Conservation (phyloP, 2,329 filamentous ascomycete species). For the Trichoderma pleuroti region DNA sequence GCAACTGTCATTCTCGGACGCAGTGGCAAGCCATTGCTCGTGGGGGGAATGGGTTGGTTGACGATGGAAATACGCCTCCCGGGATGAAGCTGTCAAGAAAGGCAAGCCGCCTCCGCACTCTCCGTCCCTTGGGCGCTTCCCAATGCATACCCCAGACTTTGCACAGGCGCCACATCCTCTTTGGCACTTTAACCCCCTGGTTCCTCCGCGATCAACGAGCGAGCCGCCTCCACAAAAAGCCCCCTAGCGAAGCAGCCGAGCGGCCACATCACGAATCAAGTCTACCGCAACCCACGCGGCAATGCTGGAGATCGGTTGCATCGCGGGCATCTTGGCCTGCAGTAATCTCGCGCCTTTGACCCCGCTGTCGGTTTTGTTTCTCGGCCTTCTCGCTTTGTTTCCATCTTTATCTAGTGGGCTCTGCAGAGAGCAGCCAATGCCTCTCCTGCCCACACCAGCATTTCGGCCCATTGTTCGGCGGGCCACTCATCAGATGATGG, state of each 20-base stretch:
- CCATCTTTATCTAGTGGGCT: neutral
- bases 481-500: slow-evolving; percentile 15
- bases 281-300: slow-evolving; percentile 2
- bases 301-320: neutral
- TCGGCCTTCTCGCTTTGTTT: slow-evolving; percentile 16
- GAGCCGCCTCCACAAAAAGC: neutral
- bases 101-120: neutral
- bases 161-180: neutral
- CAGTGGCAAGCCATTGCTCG: neutral
- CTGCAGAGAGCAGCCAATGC: neutral
- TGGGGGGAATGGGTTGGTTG: neutral
- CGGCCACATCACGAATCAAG: neutral
- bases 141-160: slow-evolving; percentile 18
- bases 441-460: slow-evolving; percentile 3
- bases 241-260: neutral
- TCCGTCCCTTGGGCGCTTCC: neutral
- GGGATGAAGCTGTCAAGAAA: neutral
- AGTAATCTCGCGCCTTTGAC: neutral
- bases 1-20: neutral
- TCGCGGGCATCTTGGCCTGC: neutral
- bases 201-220: neutral
- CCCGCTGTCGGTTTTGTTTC: neutral
- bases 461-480: slow-evolving; percentile 18
- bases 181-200: neutral
- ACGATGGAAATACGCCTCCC: neutral